Evolutionary conservation across 1,139 yeast genomes (phyloP).

Genomic region (Fermentozyma sake): DNA sequence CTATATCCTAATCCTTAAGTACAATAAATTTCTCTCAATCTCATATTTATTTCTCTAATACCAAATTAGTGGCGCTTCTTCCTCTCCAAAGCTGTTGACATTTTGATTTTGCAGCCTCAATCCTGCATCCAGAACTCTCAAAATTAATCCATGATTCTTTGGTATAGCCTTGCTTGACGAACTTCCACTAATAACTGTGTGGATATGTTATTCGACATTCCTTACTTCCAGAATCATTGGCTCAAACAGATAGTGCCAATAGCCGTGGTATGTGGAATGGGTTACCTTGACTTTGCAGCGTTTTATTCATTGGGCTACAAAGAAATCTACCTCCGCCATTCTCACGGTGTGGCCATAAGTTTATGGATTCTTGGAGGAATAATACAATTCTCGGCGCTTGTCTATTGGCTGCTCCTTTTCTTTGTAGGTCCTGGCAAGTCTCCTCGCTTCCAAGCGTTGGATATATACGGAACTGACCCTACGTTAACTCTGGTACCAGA

Average conservation of each 20-base stretch:
- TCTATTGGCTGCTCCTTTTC: constrained; percentile 30
- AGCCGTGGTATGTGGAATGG: constrained; percentile 19
- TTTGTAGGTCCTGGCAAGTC: constrained; percentile 33
- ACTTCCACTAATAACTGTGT: too few species aligned
- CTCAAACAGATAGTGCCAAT: constrained; percentile 19
- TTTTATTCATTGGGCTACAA: constrained; percentile 34
- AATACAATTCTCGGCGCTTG: constrained; percentile 18
- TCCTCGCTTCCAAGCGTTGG: constrained; percentile 21
- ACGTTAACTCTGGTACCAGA: constrained; percentile 35
- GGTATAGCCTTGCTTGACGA: too few species aligned
- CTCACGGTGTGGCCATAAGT: constrained; percentile 28
- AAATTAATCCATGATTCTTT: too few species aligned
- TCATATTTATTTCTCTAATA: too few species aligned
- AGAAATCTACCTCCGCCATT: constrained; percentile 29
- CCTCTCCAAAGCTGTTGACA: too few species aligned
- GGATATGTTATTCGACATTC: constrained; percentile 11
- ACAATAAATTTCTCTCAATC: too few species aligned
- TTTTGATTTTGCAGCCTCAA: too few species aligned
- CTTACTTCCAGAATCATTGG: constrained; percentile 9
- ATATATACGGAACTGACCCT: constrained; percentile 16
- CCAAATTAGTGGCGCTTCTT: too few species aligned
- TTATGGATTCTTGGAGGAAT: constrained; percentile 32
- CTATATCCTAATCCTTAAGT: too few species aligned
- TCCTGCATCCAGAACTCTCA: too few species aligned
- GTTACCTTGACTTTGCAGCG: constrained; percentile 29